Evolutionary conservation across 495 filamentous ascomycete species (phyloP).

Genomic region (Penicillium fimorum): DNA sequence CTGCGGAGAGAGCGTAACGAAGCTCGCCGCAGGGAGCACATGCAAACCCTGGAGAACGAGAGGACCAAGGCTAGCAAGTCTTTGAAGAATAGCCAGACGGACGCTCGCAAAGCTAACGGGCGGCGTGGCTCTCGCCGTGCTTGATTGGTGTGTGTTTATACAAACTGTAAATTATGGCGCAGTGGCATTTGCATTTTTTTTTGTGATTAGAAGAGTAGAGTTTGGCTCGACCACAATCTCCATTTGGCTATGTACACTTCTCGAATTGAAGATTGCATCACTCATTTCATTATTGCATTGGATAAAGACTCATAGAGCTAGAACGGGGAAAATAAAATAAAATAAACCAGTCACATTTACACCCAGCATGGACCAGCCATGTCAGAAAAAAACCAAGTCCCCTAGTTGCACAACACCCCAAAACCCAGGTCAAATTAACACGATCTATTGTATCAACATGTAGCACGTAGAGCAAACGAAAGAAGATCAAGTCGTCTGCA

Average conservation of each 20-base stretch:
- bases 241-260: conserved; percentile 2
- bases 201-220: conserved; percentile 21
- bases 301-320: not conserved
- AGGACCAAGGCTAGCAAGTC: conserved; percentile 20
- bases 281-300: not conserved
- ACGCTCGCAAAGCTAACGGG: conserved; percentile 3
- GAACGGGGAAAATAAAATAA: not conserved
- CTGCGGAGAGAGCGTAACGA: conserved; percentile 25
- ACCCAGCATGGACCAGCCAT: conserved; percentile 1
- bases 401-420: not conserved
- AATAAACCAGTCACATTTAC: conserved; percentile 3
- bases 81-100: conserved; percentile 13
- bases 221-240: conserved; percentile 9
- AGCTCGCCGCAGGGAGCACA: conserved; percentile 19
- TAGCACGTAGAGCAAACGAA: not conserved
- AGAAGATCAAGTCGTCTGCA: conserved; percentile 36
- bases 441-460: not conserved
- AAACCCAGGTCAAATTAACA: not conserved
- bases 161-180: conserved; percentile 34
- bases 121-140: not conserved
- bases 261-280: not conserved
- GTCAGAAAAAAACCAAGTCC: not conserved
- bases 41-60: conserved; percentile 15
- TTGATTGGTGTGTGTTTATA: conserved; percentile 19
- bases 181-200: conserved; percentile 21